Percentiles rank a stretch among this genome's conserved stretches.
These are phyloP conservation scores for Trichophaea hybrida DNA, from an alignment of 2,329 filamentous ascomycete genomes.

Conservation along the genomic window DNA sequence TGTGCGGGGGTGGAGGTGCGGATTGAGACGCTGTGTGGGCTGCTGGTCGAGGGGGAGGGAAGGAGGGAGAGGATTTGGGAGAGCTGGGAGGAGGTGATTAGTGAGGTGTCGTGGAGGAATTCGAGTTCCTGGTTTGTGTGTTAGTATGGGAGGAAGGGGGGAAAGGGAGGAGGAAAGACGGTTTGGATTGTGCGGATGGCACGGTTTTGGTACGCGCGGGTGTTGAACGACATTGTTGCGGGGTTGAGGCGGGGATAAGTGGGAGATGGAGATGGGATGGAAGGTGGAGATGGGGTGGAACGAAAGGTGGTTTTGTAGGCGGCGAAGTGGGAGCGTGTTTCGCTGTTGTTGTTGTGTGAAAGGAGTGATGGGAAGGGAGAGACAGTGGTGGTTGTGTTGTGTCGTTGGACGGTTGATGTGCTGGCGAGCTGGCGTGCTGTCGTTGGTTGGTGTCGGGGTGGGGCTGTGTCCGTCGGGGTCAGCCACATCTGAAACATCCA, in stretches of 20 bases:
- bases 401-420: too few species aligned
- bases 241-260: neutral
- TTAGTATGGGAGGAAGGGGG: neutral
- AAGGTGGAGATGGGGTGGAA: neutral
- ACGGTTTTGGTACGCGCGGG: conserved; percentile 11
- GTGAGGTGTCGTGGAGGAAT: conserved; percentile 19
- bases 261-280: neutral
- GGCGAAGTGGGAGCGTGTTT: neutral
- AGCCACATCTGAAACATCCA: too few species aligned
- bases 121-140: conserved; percentile 18
- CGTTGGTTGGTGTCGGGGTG: too few species aligned
- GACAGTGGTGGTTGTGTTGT: too few species aligned
- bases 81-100: conserved; percentile 10
- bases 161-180: conserved; percentile 1
- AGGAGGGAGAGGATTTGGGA: conserved; percentile 13
- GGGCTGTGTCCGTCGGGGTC: too few species aligned
- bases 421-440: too few species aligned
- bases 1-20: conserved; percentile 8
- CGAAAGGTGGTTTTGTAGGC: neutral
- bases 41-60: conserved; percentile 2
- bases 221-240: conserved; percentile 1
- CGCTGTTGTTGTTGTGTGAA: too few species aligned
- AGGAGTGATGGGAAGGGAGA: too few species aligned
- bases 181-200: conserved; percentile 15
- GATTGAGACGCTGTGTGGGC: neutral